Base-by-base conservation (phyloP, 345 rosid species). In the Eucalyptus microcorys region DNA sequence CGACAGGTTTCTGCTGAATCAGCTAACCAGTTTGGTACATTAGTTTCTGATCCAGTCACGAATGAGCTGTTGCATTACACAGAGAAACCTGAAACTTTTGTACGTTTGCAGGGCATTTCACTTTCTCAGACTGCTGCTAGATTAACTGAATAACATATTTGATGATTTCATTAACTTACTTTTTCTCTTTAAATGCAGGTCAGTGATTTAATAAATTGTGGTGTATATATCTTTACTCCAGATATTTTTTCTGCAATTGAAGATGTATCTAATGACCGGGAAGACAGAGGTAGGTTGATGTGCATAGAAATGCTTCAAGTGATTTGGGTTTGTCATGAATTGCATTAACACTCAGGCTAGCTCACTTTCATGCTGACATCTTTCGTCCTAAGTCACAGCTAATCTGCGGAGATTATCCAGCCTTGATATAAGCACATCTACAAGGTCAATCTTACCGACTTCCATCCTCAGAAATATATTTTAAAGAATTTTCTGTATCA, bases 11-110 rank as follows among this genome's bases (percentile, higher is more conserved):
- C 99, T 93, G 96, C 95, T 87, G 99, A 97, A 91, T 94, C 97
- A 86, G 99, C 99, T 2, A 93, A 92, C 91, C 95, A 96, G 86
- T 97, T 96, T 91, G 98, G 99, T 30, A 97, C 93, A 90, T 90
- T 97, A 93, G 93, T 97, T 89, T 97, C 98, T 88, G 98, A 96
- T 91, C 94, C 97, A 76, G 91, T 87, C 89, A 95, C 96, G 71
- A 95, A 94, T 88, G 98, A 97, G 92, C 91, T 97, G 66, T 89
- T 97, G 93, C 99, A 97, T 90, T 97, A 97, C 86, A 95, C 97
- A 8, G 99, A 97, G 92, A 97, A 97, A 90, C 99, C 99, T 11
- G 98, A 97, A 88, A 97, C 99, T 89, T 97, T 97, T 89, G 99
- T 97, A 94, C 27, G 93, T 92, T 24, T 90, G 83, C 87, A n/a